phyloP scores from a whole-genome alignment of 169 alveolate species.

The Cryptosporidium canis region DNA sequence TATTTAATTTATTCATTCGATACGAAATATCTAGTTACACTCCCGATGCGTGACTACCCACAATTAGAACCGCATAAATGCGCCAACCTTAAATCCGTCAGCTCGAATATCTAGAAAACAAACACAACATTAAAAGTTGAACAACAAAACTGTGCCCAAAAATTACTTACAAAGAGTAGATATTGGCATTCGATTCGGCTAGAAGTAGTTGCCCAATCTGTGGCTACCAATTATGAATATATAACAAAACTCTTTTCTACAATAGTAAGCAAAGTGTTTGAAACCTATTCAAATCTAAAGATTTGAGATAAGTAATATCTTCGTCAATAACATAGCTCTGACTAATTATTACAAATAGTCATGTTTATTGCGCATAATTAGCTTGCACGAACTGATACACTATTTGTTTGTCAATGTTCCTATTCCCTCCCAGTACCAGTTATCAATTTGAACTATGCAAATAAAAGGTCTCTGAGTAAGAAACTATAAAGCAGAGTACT shows the following conservation, averaged over 20 bases:
- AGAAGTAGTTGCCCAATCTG: no score
- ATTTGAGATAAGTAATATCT: background rate
- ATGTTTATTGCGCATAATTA: background rate
- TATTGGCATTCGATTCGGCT: no score
- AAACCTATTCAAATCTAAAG: no score
- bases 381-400: no score
- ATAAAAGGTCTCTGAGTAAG: background rate
- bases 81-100: background rate
- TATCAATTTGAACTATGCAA: no score
- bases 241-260: background rate
- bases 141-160: background rate
- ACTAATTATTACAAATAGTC: background rate
- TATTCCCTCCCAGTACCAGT: no score
- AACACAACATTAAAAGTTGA: background rate
- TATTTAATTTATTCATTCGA: background rate
- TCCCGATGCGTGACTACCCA: background rate
- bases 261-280: background rate
- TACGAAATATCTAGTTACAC: background rate
- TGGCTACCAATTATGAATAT: no score
- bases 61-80: background rate
- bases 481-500: background rate
- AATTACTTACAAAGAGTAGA: no score
- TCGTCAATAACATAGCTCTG: no score
- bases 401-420: no score
- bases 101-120: background rate